Evolutionary conservation across 2,329 filamentous ascomycete genomes (phyloP), one percentile per base, ranked within the genome.

Genomic region (Trichophyton verrucosum): DNA sequence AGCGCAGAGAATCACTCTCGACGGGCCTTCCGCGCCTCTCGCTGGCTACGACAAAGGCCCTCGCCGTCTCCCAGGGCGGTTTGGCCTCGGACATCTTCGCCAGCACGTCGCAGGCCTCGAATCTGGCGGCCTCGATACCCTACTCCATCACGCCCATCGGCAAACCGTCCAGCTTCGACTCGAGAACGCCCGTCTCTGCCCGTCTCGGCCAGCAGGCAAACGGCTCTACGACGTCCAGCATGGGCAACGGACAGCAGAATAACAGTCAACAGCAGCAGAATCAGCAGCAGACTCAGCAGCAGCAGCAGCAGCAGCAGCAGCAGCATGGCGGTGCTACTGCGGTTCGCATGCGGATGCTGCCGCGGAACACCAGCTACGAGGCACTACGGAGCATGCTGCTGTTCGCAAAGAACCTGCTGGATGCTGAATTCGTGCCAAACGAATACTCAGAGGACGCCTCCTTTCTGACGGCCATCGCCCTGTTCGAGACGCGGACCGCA

Each of bases 361-460:
- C 83, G 3, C 78, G 76, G 62, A 83, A 79, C 68, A 85, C 80
- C 49, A 82, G 78, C 67, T 72, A 76, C 58, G 83, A 85, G 64
- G 76, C 80, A 17, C 76, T 86, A 61, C 78, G 80, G 65, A 83
- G 81, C 69, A 84, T 86, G 76, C 75, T 86, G 4, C 75, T 85
- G n/a, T 86, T 86, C 66, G 82, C 83, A 20, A 82, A 83, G 66
- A 82, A 86, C 64, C 76, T 86, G 57, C 73, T 84, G 57, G 80
- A 84, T 64, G 80, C 79, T 60, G 80, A 83, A 59, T 79, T 86
- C 63, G 74, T 85, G 15, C 72, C 76, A 3, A 75, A 77, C 57
- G 79, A 81, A n/a, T 75, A 76, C 63, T 74, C 78, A 15, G 81
- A 85, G 58, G 82, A 86, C 65, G 73, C 76, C 57, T 79, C 79